A percentile compares a stretch with the other conserved stretches of the same genome.
Evolutionary conservation across 2,329 filamentous ascomycete species (phyloP).

Genomic region (Thielaviopsis ethacetica): DNA sequence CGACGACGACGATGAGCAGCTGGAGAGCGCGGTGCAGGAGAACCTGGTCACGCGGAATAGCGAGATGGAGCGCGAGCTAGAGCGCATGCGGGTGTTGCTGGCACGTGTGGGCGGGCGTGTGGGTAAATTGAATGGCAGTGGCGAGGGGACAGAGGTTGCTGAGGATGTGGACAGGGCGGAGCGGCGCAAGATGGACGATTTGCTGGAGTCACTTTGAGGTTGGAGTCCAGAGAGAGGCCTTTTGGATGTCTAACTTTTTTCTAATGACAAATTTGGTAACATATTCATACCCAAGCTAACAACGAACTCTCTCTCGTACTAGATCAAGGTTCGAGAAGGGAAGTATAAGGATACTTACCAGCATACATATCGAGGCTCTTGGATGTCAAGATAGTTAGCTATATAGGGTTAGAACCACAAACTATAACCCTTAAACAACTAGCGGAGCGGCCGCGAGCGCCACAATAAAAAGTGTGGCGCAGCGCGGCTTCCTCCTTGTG

Average conservation of each 20-base stretch:
- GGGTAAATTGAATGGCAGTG: constrained; percentile 18
- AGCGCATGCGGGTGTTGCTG: constrained; percentile 48
- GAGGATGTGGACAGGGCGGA: constrained; percentile 2
- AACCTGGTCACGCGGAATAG: constrained; percentile 51
- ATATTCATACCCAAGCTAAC: too few relatives aligned
- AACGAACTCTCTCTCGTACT: too few relatives aligned
- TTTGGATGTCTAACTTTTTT: neutral
- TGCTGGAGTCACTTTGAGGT: neutral
- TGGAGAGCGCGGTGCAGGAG: constrained; percentile 35
- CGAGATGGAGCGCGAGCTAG: constrained; percentile 47
- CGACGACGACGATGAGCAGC: constrained; percentile 12
- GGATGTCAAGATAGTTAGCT: too few relatives aligned
- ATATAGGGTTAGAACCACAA: too few relatives aligned
- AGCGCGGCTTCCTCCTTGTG: too few relatives aligned
- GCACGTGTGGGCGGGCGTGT: constrained; percentile 41
- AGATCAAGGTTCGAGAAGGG: too few relatives aligned
- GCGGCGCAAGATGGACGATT: constrained; percentile 4
- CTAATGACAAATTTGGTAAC: too few relatives aligned
- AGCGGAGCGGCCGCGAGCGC: too few relatives aligned
- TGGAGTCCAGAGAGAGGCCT: neutral
- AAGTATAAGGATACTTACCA: too few relatives aligned
- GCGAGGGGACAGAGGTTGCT: neutral
- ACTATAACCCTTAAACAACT: too few relatives aligned
- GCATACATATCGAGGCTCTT: too few relatives aligned
- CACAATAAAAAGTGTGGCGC: too few relatives aligned